A percentile compares a stretch with the other conserved stretches of the same genome.
Evolutionary conservation across 768 basidiomycete species (phyloP).

Genomic region (Calocybe cyanea): DNA sequence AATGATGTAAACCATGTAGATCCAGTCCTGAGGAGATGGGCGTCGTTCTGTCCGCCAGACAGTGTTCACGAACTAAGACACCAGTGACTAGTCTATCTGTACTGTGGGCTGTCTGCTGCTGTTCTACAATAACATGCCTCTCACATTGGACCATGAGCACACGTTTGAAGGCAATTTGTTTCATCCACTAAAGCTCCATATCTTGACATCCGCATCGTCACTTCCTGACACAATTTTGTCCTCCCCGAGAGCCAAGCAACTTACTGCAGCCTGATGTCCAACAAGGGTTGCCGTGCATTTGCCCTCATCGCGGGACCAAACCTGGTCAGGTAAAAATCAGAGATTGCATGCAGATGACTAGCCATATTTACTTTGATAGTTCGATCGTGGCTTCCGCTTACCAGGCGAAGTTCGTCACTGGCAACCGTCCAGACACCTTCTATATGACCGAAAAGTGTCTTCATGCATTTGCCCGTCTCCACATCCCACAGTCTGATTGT

Average conservation of each 20-base stretch:
- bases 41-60: no score
- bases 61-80: no score
- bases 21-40: no score
- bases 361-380: constrained; percentile 81
- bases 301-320: constrained; percentile 92
- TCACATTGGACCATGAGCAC: no score
- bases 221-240: constrained; percentile 97
- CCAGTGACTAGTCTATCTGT: no score
- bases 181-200: constrained; percentile 71
- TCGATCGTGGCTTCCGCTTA: constrained; percentile 91
- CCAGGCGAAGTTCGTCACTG: constrained; percentile 85
- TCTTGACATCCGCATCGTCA: constrained; percentile 82
- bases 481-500: constrained; percentile 97
- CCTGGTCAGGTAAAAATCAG: constrained; percentile 39
- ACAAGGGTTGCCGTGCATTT: constrained; percentile 86
- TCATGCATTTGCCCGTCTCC: constrained; percentile 69
- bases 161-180: neutral
- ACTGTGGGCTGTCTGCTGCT: no score
- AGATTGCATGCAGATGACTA: neutral
- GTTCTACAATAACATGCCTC: no score
- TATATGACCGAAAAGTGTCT: constrained; percentile 94
- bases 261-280: constrained; percentile 93
- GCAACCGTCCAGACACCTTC: constrained; percentile 98
- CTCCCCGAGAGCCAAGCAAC: constrained; percentile 84
- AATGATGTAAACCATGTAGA: no score